Percentiles rank a stretch among this genome's conserved stretches.
Evolutionary conservation across 2,329 filamentous ascomycete genomes (phyloP).

Genomic region (Ilyonectria sp.): DNA sequence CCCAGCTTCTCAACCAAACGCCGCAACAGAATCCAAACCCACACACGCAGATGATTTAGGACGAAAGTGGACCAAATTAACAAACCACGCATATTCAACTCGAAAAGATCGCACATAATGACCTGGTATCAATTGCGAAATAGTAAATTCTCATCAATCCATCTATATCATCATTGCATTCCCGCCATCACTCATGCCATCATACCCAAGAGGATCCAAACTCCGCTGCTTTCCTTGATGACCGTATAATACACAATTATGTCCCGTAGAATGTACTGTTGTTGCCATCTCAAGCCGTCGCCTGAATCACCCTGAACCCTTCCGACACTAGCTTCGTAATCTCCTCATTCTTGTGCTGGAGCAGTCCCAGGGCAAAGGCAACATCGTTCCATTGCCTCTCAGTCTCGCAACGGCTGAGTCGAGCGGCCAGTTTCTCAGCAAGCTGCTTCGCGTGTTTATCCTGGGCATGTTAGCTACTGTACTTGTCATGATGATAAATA

Average conservation of each 20-base stretch:
- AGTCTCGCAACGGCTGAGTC: conserved; percentile 87
- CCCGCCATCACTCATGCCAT: conserved; percentile 43
- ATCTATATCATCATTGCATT: conserved; percentile 44
- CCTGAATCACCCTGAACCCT: conserved; percentile 81
- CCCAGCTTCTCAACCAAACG: no score
- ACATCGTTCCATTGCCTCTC: conserved; percentile 99
- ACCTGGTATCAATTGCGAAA: conserved; percentile 41
- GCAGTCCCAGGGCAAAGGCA: conserved; percentile 87
- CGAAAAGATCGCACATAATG: conserved; percentile 10
- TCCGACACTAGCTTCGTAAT: conserved; percentile 83
- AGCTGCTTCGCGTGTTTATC: conserved; percentile 98
- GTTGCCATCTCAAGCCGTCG: conserved; percentile 63
- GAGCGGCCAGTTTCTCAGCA: conserved; percentile 90
- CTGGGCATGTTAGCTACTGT: conserved; percentile 61
- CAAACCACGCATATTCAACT: not conserved
- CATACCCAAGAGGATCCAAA: conserved; percentile 39
- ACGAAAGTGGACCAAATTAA: not conserved
- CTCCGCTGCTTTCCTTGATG: conserved; percentile 32
- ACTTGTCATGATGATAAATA: conserved; percentile 12
- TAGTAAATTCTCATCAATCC: conserved; percentile 28
- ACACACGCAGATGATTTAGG: not conserved
- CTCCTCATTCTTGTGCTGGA: conserved; percentile 95
- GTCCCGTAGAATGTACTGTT: conserved; percentile 15
- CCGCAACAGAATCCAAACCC: not conserved
- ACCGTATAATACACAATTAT: conserved; percentile 25